phyloP scores from a whole-genome alignment of 345 rosid genomes.

The Cochlearia excelsa region DNA sequence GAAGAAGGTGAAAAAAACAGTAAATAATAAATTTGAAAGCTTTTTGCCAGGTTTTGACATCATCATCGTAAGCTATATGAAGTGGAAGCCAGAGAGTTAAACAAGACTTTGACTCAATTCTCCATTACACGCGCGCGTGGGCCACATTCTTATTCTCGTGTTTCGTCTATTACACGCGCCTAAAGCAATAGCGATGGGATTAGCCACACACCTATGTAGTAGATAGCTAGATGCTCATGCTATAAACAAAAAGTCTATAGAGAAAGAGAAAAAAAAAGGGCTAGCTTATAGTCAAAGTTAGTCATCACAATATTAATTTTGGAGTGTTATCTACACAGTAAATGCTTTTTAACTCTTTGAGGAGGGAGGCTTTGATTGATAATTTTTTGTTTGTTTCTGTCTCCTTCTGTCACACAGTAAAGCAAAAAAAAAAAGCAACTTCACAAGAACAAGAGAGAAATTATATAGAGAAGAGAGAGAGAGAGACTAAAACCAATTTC shows the following conservation, averaged over 20 bases:
- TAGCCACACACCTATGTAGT: constrained; percentile 11
- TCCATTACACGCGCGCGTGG: not conserved
- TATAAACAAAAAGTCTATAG: too few relatives aligned
- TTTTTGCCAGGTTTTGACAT: constrained; percentile 4
- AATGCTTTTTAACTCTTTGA: constrained; percentile 27
- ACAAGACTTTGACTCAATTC: constrained; percentile 26
- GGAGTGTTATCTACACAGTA: constrained; percentile 32
- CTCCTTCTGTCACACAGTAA: constrained; percentile 30
- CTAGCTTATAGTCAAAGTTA: constrained; percentile 30
- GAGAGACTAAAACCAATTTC: not conserved
- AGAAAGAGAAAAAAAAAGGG: constrained; percentile 26
- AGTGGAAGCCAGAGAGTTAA: constrained; percentile 32
- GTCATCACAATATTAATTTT: constrained; percentile 16
- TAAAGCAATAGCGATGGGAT: not conserved
- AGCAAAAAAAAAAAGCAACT: constrained; percentile 30
- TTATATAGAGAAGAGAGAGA: not conserved
- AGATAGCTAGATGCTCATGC: constrained; percentile 12
- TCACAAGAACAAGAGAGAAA: constrained; percentile 6
- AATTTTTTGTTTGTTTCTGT: constrained; percentile 32
- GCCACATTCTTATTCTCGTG: constrained; percentile 20
- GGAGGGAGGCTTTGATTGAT: constrained; percentile 29
- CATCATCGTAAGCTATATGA: constrained; percentile 16
- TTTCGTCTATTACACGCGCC: constrained; percentile 30
- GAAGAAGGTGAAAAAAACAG: not conserved
- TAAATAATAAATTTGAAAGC: constrained; percentile 12